phyloP scores from a whole-genome alignment of 2,329 filamentous ascomycete genomes.

The Penicillium sp. region DNA sequence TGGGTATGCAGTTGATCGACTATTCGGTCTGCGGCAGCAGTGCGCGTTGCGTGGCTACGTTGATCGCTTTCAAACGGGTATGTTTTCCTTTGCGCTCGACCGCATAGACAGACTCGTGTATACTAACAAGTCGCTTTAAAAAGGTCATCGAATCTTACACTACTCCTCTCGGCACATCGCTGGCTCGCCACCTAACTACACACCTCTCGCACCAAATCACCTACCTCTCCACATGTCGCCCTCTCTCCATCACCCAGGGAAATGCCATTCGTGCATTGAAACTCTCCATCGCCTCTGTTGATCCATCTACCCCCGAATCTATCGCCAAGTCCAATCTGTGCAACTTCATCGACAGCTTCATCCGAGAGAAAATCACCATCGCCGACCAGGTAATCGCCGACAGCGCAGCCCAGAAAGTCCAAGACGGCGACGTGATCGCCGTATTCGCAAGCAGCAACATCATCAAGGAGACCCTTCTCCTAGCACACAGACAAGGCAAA shows the following conservation, averaged over 20 bases:
- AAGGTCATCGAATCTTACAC: constrained; percentile 90
- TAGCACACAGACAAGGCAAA: constrained; percentile 66
- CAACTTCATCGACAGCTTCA: constrained; percentile 80
- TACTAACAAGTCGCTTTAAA: constrained; percentile 19
- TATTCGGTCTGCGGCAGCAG: constrained; percentile 89
- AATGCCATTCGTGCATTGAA: constrained; percentile 96
- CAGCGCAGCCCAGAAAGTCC: constrained; percentile 70
- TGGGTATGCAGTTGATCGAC: constrained; percentile 85
- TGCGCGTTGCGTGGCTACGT: constrained; percentile 78
- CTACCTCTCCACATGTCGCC: constrained; percentile 88
- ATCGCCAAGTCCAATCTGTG: constrained; percentile 76
- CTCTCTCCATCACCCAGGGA: constrained; percentile 93
- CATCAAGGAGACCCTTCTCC: constrained; percentile 75
- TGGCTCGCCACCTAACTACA: constrained; percentile 85
- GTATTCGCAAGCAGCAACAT: constrained; percentile 84
- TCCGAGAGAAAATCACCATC: constrained; percentile 82
- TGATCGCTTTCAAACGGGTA: constrained; percentile 85
- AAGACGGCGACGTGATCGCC: constrained; percentile 74
- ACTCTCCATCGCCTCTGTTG: constrained; percentile 83
- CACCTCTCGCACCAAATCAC: constrained; percentile 95
- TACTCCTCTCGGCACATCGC: constrained; percentile 76
- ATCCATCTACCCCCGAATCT: constrained; percentile 76
- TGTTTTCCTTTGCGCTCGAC: constrained; percentile 22
- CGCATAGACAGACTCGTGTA: background rate
- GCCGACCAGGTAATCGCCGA: constrained; percentile 82